phyloP scores from a whole-genome alignment of 2,329 filamentous ascomycete genomes.

The Fusarium redolens region DNA sequence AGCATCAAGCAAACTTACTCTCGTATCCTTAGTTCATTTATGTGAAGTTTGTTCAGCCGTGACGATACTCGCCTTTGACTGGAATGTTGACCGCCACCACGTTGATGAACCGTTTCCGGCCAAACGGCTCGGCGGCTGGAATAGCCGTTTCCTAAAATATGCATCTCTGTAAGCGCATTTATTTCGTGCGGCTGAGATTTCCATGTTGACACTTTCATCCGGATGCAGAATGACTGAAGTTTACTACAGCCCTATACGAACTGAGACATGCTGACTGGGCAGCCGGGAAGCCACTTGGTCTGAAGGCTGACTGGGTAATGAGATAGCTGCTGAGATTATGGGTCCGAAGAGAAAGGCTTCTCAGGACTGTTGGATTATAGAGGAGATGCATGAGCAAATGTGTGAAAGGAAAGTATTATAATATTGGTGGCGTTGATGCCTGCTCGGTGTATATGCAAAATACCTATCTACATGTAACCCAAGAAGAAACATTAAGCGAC shows the following conservation, averaged over 20 bases:
- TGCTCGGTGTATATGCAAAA: not conserved
- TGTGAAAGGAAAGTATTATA: not conserved
- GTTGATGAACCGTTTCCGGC: not conserved
- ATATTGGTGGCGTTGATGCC: not conserved
- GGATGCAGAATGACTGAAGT: not conserved
- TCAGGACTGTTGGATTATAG: too few species aligned
- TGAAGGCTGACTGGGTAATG: not conserved
- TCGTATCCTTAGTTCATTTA: not conserved
- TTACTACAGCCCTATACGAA: not conserved
- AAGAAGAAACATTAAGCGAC: not conserved
- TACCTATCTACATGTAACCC: not conserved
- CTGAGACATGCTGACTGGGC: not conserved
- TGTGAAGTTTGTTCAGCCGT: not conserved
- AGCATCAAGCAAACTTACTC: conserved; percentile 19
- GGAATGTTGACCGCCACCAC: not conserved
- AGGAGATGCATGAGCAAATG: not conserved
- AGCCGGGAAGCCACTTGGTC: not conserved
- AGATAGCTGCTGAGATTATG: too few species aligned
- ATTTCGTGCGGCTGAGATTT: not conserved
- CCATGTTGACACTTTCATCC: not conserved
- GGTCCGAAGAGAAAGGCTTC: too few species aligned
- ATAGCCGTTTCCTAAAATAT: not conserved
- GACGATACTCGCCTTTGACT: not conserved
- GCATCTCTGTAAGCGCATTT: not conserved
- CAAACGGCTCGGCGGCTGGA: not conserved